Evolutionary conservation across 148 eudicot genomes (phyloP), one percentile per base, ranked within the genome.

Genomic region (Cornus florida): DNA sequence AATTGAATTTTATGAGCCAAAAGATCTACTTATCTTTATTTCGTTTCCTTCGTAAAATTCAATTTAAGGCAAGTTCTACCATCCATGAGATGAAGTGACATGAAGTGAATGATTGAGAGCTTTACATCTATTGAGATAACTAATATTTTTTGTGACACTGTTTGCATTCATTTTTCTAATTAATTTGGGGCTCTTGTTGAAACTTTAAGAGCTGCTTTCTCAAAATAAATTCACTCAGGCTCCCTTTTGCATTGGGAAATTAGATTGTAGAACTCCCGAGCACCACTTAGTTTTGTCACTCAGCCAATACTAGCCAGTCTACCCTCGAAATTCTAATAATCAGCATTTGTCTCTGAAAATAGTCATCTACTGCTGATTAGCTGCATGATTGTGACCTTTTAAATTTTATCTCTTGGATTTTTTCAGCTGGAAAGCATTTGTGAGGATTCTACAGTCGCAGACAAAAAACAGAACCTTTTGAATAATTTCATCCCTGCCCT

Each of bases 351-450:
- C 19, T 62, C 1, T 6, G 19, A 62, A 20, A 62, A 6, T 6
- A 20, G 17, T 62, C 19, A 17, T 62, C 66, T n/a, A 20, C 20
- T 43, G 23, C 8, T 62, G 0, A 19, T n/a, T 17, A 13, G 22
- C 23, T 62, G 66, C 8, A 62, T 19, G 66, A n/a, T 62, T 3
- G 19, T 62, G 23, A 62, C 66, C 23, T 17, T 0, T 53, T n/a
- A 2, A 17, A 17, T 62, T 62, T 62, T 76, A 67, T 76, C 17
- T 43, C 72, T 39, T 11, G 70, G 73, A 50, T 46, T 10, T 38
- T 74, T 75, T 23, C 88, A 96, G 99, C 82, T 96, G 74, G 94
- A 88, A 85, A 90, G 95, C 86, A 94, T 94, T 67, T 79, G 90
- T 76, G 99, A 97, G 75, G 89, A 94, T 76, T 73, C 88, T 70